phyloP scores from a whole-genome alignment of 305 asterid species.

The Withania somnifera region DNA sequence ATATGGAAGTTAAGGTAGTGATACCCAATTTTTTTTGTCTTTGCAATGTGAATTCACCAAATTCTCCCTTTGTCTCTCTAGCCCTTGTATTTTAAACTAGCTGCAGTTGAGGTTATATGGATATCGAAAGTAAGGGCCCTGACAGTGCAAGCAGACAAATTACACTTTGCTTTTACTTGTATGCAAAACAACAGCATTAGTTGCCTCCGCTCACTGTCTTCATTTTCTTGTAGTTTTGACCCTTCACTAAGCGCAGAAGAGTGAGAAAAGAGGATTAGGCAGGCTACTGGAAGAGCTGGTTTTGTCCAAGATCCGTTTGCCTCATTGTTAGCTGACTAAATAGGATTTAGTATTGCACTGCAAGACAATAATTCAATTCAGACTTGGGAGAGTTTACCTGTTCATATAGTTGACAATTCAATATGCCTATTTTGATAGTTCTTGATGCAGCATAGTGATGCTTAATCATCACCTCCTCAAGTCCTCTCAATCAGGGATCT shows the following conservation, averaged over 20 bases:
- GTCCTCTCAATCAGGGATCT: background rate
- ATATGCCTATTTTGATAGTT: background rate
- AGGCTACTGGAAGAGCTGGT: conserved; percentile 57
- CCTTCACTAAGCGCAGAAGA: conserved; percentile 66
- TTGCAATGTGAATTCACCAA: background rate
- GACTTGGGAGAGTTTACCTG: too few species aligned
- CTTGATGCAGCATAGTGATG: conserved; percentile 1
- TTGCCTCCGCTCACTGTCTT: background rate
- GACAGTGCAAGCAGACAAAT: background rate
- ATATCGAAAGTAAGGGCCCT: background rate
- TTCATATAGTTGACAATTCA: background rate
- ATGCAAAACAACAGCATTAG: background rate
- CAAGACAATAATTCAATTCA: conserved; percentile 3
- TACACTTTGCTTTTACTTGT: background rate
- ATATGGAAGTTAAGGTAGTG: conserved; percentile 68
- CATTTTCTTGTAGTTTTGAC: conserved; percentile 38
- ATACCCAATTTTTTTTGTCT: conserved; percentile 26
- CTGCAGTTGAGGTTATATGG: background rate
- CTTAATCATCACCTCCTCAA: conserved; percentile 1
- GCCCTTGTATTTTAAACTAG: background rate
- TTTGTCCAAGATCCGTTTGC: conserved; percentile 64
- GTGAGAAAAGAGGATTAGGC: conserved; percentile 49
- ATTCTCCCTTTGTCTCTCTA: background rate
- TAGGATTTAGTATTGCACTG: conserved; percentile 17
- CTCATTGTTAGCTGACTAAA: conserved; percentile 43